These are phyloP conservation scores for Corymbia maculata DNA, from an alignment of 345 rosid species.

Conservation along the genomic window DNA sequence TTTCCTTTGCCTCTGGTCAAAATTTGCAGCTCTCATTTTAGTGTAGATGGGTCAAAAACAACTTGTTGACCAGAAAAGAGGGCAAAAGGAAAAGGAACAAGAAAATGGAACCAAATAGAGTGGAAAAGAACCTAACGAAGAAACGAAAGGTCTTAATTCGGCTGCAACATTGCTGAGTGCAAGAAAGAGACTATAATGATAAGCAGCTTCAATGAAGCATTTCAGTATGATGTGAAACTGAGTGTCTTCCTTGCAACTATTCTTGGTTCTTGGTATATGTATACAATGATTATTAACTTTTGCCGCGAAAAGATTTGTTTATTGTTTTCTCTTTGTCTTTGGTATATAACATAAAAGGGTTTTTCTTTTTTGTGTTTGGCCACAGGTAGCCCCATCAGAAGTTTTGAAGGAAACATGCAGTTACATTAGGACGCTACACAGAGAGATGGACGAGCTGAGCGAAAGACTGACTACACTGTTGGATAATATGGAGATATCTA, in stretches of 20 bases:
- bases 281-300: not conserved
- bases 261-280: not conserved
- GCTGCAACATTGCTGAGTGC: not conserved
- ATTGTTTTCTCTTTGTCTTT: not conserved
- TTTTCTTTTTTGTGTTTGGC: not conserved
- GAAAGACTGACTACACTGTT: not conserved
- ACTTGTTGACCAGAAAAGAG: not conserved
- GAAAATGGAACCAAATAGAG: not conserved
- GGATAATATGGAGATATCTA: not conserved
- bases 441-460: slow-evolving; percentile 7
- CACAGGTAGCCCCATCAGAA: not conserved
- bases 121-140: not conserved
- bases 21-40: not conserved
- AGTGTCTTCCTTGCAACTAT: not conserved
- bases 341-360: not conserved
- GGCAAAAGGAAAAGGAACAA: not conserved
- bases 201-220: not conserved
- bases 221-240: not conserved
- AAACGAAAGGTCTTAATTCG: not conserved
- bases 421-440: slow-evolving; percentile 4
- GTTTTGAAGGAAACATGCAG: slow-evolving; percentile 5
- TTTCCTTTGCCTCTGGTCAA: not conserved
- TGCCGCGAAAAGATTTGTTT: not conserved
- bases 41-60: not conserved
- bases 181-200: not conserved